Base-by-base conservation (phyloP, 202 grass and related monocot species). In the Digitaria exilis region DNA sequence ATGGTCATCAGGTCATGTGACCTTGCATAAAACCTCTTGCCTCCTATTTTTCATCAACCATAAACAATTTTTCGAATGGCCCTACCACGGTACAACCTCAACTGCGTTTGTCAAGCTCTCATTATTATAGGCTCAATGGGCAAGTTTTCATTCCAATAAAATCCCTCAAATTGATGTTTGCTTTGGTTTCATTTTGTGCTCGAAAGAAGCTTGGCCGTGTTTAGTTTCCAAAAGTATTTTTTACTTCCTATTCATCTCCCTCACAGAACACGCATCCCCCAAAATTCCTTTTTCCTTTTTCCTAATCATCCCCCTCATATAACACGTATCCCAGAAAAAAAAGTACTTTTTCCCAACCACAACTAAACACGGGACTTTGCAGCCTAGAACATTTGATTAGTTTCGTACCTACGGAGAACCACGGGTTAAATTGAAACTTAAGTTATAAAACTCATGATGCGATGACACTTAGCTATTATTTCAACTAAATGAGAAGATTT, bases 1-100 rank as follows among this genome's bases (percentile, higher is more conserved):
- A n/a, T n/a, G n/a, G n/a, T n/a, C n/a, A n/a, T n/a, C n/a, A n/a
- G 44, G 56, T 35, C 61, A 72, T 71, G 79, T 76, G 73, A 56
- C 86, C 19, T 71, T 12, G 58, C 48, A 45, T 81, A 51, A 66
- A 71, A 31, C 13, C 15, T 44, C 15, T 15, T 9, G 15, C 15
- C 42, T 41, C 65, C 31, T 21, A 44, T 6, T 70, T 71, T 71
- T 31, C n/a, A 56, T 80, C 49, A 14, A 55, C 24, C 9, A 52
- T 17, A 30, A 9, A n/a, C 0, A 18, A 18, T 63, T 16, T 62
- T 31, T 63, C 0, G 7, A 32, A 17, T 63, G 60, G 12, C 2
- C 60, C 60, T 34, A n/a, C n/a, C n/a, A n/a, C n/a, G n/a, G n/a
- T n/a, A 34, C 26, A 17, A 34, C 1, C 6, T 63, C 16, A 28